These are phyloP conservation scores for Hordeum vulgare DNA, from an alignment of 176 grass and related monocot genomes.

Conservation along the genomic window DNA sequence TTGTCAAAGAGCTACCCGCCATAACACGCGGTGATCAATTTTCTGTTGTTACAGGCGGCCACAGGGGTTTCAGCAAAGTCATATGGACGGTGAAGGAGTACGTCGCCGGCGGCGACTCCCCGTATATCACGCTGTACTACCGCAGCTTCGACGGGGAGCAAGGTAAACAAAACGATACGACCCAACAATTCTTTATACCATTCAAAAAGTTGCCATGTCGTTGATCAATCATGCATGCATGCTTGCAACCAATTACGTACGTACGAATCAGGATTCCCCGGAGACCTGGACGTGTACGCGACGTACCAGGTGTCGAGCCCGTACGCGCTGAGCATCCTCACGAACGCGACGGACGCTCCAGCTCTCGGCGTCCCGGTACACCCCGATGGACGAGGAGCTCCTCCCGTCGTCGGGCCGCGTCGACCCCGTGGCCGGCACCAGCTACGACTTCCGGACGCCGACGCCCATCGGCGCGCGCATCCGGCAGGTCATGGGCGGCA, in stretches of 20 bases:
- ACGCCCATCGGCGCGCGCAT: slow-evolving; percentile 54
- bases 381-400: slow-evolving; percentile 35
- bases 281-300: slow-evolving; percentile 60
- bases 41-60: slow-evolving; percentile 28
- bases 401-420: slow-evolving; percentile 58
- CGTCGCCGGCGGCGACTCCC: slow-evolving; percentile 42
- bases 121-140: slow-evolving; percentile 63
- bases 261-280: slow-evolving; percentile 48
- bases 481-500: slow-evolving; percentile 27
- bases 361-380: slow-evolving; percentile 48
- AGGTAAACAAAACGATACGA: slow-evolving; percentile 9
- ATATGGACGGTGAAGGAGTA: slow-evolving; percentile 78
- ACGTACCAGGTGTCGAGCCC: slow-evolving; percentile 58
- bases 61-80: slow-evolving; percentile 58
- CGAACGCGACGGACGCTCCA: slow-evolving; percentile 46
- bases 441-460: slow-evolving; percentile 48
- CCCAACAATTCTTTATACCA: background rate
- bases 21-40: background rate
- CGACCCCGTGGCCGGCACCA: slow-evolving; percentile 45
- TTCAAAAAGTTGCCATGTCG: too few species aligned
- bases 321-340: slow-evolving; percentile 45
- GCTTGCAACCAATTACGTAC: background rate
- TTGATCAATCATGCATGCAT: background rate
- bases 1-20: background rate
- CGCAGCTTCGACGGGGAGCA: slow-evolving; percentile 79